Percentiles rank a stretch among this genome's conserved stretches.
Conservation (phyloP, 345 rosid genomes). For the Crucihimalaya himalaica region DNA sequence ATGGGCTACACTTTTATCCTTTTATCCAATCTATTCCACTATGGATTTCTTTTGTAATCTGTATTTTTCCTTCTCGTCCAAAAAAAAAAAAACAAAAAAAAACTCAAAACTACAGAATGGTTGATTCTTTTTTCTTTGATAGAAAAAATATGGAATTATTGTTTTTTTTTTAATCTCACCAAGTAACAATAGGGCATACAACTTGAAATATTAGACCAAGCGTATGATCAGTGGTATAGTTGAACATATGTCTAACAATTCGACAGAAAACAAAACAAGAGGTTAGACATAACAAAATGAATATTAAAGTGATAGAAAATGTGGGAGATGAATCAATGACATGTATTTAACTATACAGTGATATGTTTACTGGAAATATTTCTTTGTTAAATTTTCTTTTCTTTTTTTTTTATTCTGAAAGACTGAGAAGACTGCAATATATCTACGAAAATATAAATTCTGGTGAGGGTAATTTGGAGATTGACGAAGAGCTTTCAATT, state of each 20-base stretch:
- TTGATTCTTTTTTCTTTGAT: background rate
- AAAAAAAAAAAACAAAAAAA: background rate
- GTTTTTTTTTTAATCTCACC: no score
- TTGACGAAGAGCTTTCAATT: slow-evolving; percentile 23
- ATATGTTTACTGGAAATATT: background rate
- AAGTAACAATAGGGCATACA: no score
- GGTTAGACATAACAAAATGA: no score
- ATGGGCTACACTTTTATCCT: slow-evolving; percentile 4
- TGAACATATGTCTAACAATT: no score
- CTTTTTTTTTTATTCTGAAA: background rate
- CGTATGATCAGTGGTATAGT: no score
- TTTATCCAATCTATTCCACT: background rate
- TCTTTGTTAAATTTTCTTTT: background rate
- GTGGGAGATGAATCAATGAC: background rate
- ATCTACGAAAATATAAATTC: background rate
- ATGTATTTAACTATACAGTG: background rate
- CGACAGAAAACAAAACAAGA: no score
- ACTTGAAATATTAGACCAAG: no score
- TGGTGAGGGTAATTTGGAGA: slow-evolving; percentile 1
- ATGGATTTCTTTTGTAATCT: no score
- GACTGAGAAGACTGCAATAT: background rate
- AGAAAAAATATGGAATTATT: background rate
- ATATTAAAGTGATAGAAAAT: background rate
- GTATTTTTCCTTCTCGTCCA: no score
- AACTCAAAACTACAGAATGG: background rate